Percentiles rank a stretch among this genome's conserved stretches.
Evolutionary conservation across 2,329 filamentous ascomycete genomes (phyloP).

Genomic region (Aphanoascus verrucosus): DNA sequence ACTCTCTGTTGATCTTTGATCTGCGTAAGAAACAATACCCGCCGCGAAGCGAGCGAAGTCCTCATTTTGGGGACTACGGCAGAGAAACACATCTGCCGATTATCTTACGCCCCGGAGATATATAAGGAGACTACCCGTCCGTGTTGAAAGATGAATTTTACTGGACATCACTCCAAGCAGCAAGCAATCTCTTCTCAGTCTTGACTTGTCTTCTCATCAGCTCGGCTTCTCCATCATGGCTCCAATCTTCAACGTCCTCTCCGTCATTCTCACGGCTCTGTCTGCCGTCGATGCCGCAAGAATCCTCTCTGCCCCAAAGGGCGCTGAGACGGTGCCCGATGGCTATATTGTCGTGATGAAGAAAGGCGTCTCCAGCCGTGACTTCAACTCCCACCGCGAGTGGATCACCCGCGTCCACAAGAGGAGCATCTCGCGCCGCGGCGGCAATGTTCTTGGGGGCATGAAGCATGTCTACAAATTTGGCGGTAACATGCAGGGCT

Average conservation of each 20-base stretch:
- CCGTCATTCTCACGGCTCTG: slow-evolving; percentile 9
- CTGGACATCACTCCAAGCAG: too few species aligned
- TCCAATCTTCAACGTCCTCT: slow-evolving; percentile 6
- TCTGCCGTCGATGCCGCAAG: slow-evolving; percentile 7
- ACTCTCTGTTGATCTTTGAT: too few species aligned
- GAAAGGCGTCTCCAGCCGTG: background rate
- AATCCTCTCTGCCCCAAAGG: slow-evolving; percentile 1
- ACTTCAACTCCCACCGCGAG: slow-evolving; percentile 5
- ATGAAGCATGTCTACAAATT: slow-evolving; percentile 10
- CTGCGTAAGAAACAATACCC: too few species aligned
- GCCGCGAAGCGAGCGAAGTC: too few species aligned
- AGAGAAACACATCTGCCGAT: too few species aligned
- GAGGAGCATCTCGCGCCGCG: slow-evolving; percentile 2
- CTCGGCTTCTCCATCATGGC: slow-evolving; percentile 13
- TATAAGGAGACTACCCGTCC: too few species aligned
- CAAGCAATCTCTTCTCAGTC: background rate
- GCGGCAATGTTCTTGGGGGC: background rate
- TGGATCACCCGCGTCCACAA: slow-evolving; percentile 5
- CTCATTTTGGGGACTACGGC: too few species aligned
- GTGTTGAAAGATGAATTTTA: too few species aligned
- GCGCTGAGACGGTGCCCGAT: slow-evolving; percentile 7
- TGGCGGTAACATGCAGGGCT: slow-evolving; percentile 1
- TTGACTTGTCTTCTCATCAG: background rate
- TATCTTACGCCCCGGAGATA: too few species aligned
- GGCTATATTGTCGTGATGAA: slow-evolving; percentile 14